A percentile compares a stretch with the other conserved stretches of the same genome.
phyloP scores from a whole-genome alignment of 257 asterid genomes.

The Salvia miltiorrhiza region DNA sequence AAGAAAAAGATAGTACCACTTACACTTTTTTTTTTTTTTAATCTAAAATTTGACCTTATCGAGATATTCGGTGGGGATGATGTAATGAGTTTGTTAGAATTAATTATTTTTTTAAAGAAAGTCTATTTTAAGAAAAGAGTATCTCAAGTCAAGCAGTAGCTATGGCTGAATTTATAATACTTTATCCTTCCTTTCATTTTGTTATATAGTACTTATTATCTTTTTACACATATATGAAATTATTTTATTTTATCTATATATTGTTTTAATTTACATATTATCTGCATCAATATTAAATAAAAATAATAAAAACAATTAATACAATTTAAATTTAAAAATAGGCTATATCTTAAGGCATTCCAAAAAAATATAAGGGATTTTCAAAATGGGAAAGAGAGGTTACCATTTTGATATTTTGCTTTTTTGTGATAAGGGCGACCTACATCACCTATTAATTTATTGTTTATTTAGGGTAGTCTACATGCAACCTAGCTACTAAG shows the following conservation, averaged over 20 bases:
- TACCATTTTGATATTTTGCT: neutral
- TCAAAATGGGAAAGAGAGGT: no score
- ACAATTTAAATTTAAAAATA: no score
- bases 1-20: neutral
- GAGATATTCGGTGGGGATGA: neutral
- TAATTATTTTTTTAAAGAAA: neutral
- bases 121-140: neutral
- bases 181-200: no score
- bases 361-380: no score
- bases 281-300: no score
- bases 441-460: neutral
- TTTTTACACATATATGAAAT: no score
- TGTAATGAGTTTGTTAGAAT: neutral
- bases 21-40: neutral
- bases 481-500: neutral
- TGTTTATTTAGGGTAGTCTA: neutral
- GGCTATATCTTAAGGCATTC: no score
- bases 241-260: no score
- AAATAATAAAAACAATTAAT: no score
- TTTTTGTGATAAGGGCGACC: neutral
- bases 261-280: no score
- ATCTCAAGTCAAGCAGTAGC: neutral
- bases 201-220: no score
- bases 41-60: neutral
- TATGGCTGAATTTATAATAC: neutral